Conservation (phyloP, 352 stramenopile genomes). For the Thraustotheca clavata region DNA sequence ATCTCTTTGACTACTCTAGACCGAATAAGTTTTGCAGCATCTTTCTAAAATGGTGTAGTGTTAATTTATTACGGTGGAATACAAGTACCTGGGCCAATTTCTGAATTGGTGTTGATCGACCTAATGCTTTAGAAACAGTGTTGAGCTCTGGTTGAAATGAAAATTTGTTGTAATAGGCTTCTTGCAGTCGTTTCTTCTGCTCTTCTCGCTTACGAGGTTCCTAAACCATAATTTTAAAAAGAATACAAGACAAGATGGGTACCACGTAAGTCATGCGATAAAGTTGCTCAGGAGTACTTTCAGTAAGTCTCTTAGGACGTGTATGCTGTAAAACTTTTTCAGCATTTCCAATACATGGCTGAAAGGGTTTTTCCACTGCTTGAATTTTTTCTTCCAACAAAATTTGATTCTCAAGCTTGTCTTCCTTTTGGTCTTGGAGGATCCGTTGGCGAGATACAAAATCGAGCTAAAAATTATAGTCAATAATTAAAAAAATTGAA, state of each 20-base stretch:
- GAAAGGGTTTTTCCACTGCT: constrained; percentile 58
- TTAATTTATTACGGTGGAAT: background rate
- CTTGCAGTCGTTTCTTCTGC: constrained; percentile 47
- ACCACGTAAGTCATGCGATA: constrained; percentile 54
- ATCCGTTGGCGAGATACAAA: constrained; percentile 59
- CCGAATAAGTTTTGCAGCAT: constrained; percentile 20
- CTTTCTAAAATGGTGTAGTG: background rate
- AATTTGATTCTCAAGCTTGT: constrained; percentile 30
- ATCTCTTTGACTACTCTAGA: constrained; percentile 62
- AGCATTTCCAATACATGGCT: constrained; percentile 69
- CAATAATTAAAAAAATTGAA: background rate
- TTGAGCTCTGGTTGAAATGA: constrained; percentile 78
- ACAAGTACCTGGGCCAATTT: constrained; percentile 30
- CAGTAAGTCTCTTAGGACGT: constrained; percentile 45
- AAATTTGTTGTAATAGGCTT: constrained; percentile 48
- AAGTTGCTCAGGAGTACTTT: constrained; percentile 46
- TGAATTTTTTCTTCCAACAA: constrained; percentile 40
- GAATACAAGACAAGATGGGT: constrained; percentile 1
- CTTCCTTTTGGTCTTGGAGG: constrained; percentile 36
- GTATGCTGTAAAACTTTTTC: constrained; percentile 54
- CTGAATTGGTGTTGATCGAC: constrained; percentile 34
- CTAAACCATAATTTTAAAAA: too few relatives aligned
- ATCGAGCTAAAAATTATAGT: constrained; percentile 32
- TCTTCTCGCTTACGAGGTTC: constrained; percentile 47
- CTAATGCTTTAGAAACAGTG: constrained; percentile 54